Evolutionary conservation across 2,329 filamentous ascomycete genomes (phyloP).

Genomic region (Fusarium sublunatum): DNA sequence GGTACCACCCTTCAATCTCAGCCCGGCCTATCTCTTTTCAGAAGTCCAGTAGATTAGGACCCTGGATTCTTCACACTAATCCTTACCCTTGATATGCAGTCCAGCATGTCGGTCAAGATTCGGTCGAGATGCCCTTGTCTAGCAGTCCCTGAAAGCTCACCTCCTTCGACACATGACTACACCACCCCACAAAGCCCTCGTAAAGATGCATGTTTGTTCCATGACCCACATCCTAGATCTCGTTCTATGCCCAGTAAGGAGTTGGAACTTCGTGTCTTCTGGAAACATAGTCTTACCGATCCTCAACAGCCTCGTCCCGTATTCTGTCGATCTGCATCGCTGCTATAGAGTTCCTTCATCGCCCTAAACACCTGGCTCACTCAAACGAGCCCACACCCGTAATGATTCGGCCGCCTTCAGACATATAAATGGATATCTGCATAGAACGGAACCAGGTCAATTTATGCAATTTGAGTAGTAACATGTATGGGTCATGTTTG

Average conservation of each 20-base stretch:
- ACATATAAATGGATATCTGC: background rate
- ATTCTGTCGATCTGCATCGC: constrained; percentile 3
- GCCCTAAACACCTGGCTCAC: background rate
- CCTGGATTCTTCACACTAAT: background rate
- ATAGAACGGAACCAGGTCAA: background rate
- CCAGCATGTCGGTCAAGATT: background rate
- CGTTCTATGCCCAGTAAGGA: background rate
- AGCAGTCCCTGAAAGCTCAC: constrained; percentile 6
- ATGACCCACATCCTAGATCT: background rate
- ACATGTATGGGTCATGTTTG: constrained; percentile 18
- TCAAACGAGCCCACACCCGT: background rate
- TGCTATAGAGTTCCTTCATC: background rate
- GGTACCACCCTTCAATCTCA: background rate
- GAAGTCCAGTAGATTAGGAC: background rate
- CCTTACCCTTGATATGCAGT: background rate
- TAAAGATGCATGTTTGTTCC: background rate
- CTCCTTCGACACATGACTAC: background rate
- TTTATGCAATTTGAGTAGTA: background rate
- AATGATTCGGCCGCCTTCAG: background rate
- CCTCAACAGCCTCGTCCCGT: constrained; percentile 2
- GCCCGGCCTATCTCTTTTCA: background rate
- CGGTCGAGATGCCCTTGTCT: background rate
- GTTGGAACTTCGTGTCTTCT: background rate
- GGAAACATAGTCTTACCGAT: background rate
- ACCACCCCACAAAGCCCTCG: constrained; percentile 8